These are phyloP conservation scores for Cicer cuneatum DNA, from an alignment of 306 rosid species.

Conservation along the genomic window DNA sequence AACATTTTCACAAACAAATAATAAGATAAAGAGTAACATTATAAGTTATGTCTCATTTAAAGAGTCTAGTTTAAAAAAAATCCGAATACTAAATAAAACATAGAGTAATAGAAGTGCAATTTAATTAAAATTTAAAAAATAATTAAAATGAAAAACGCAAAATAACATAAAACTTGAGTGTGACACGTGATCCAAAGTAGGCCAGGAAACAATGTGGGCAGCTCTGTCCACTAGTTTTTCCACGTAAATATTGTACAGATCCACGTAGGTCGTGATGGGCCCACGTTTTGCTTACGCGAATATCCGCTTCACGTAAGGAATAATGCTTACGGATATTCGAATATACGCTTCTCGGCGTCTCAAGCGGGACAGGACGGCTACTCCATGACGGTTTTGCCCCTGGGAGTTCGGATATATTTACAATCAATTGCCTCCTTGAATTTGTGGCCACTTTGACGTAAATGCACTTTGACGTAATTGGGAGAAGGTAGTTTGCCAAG, in stretches of 20 bases:
- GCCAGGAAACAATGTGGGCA: background rate
- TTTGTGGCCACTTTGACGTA: slow-evolving; percentile 38
- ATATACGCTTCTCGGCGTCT: slow-evolving; percentile 46
- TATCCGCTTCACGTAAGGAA: slow-evolving; percentile 53
- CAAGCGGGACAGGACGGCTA: background rate
- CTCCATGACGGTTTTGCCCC: slow-evolving; percentile 31
- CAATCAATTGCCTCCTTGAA: background rate
- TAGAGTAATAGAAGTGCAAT: no score
- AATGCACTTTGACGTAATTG: slow-evolving; percentile 46
- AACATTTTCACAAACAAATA: no score
- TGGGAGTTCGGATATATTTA: background rate
- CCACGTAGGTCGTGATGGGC: background rate
- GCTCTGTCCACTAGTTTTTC: background rate
- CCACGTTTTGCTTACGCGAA: slow-evolving; percentile 16
- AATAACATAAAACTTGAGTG: background rate
- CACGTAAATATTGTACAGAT: slow-evolving; percentile 43
- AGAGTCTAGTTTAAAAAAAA: no score
- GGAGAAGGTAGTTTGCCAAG: background rate
- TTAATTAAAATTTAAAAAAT: no score
- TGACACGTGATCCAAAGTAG: slow-evolving; percentile 25
- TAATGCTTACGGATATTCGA: slow-evolving; percentile 68
- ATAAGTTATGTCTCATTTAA: no score
- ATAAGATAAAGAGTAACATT: no score
- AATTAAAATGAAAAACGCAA: no score
- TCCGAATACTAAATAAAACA: no score